Evolutionary conservation across 371 early-diverging fungal species (phyloP), one percentile per base, ranked within the genome.

Genomic region (Chytridiales sp.): DNA sequence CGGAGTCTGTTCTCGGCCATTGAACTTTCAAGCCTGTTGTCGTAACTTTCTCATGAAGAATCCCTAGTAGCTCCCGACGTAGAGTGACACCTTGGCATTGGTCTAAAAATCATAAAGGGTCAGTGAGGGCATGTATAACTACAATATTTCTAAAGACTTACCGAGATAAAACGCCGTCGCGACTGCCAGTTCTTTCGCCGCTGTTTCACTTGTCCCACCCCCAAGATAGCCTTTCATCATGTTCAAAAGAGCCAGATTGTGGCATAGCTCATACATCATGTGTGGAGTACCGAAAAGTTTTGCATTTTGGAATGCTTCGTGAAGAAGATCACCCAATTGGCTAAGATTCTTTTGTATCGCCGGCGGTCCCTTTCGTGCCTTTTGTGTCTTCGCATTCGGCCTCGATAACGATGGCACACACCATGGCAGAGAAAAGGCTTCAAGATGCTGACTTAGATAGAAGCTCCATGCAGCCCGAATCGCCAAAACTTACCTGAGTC

Each of bases 351-450:
- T 43, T 31, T 53, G 40, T 3, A 62, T 30, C 11, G 54, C 51
- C 6, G 38, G 9, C 22, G 8, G 15, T 6, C 47, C 43, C 26
- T 57, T 64, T 17, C 24, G 6, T 30, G 56, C 36, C 54, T 57
- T 54, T 34, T 53, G 61, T 30, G 27, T 56, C 36, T 5, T 42
- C 42, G 36, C 24, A 17, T n/a, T 35, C 8, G 22, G 19, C 29
- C n/a, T n/a, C 24, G 43, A 27, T 42, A 31, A 27, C 32, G 24
- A 9, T 21, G 70, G 68, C 1, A 62, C 61, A 44, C 60, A 56
- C 69, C 69, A 69, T 3, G 68, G 72, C n/a, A 71, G 59, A 4
- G 70, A 57, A 29, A 75, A 65, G 1, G 58, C 69, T 71, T 31
- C 4, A 57, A 39, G 13, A n/a, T n/a, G 41, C 5, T 34, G n/a